Conservation (phyloP, 768 basidiomycete genomes). For the Lentinula raphanica region DNA sequence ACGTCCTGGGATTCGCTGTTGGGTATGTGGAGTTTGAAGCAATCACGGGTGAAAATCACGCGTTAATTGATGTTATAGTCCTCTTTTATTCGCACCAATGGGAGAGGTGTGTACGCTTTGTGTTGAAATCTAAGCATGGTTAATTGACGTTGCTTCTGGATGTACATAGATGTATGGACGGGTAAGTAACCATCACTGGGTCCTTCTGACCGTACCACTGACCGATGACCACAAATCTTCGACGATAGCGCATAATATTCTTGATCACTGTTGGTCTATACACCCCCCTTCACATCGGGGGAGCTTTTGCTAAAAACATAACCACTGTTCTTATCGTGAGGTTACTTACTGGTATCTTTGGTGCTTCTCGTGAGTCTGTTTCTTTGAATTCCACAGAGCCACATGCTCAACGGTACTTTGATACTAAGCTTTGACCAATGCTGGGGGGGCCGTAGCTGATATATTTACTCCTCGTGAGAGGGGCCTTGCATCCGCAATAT, state of each 20-base stretch:
- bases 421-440: slow-evolving; percentile 51
- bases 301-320: slow-evolving; percentile 44
- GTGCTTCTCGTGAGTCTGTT: slow-evolving; percentile 43
- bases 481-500: slow-evolving; percentile 53
- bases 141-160: slow-evolving; percentile 3
- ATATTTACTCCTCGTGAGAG: slow-evolving; percentile 58
- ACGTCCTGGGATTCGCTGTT: slow-evolving; percentile 58
- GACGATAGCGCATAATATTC: slow-evolving; percentile 44
- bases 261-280: slow-evolving; percentile 46
- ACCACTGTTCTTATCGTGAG: slow-evolving; percentile 46
- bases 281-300: slow-evolving; percentile 48
- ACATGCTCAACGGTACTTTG: neutral
- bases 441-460: slow-evolving; percentile 52
- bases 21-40: slow-evolving; percentile 31
- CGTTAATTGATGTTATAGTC: slow-evolving; percentile 10
- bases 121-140: neutral
- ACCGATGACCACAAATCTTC: neutral
- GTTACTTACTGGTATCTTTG: slow-evolving; percentile 53
- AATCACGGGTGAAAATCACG: slow-evolving; percentile 1
- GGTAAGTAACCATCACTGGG: slow-evolving; percentile 25
- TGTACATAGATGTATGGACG: slow-evolving; percentile 44
- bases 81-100: slow-evolving; percentile 52
- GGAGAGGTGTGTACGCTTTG: slow-evolving; percentile 38
- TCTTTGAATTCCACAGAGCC: neutral
- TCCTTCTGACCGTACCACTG: neutral